Evolutionary conservation across 2,329 filamentous ascomycete species (phyloP).

Genomic region (Aspergillus intermedius): DNA sequence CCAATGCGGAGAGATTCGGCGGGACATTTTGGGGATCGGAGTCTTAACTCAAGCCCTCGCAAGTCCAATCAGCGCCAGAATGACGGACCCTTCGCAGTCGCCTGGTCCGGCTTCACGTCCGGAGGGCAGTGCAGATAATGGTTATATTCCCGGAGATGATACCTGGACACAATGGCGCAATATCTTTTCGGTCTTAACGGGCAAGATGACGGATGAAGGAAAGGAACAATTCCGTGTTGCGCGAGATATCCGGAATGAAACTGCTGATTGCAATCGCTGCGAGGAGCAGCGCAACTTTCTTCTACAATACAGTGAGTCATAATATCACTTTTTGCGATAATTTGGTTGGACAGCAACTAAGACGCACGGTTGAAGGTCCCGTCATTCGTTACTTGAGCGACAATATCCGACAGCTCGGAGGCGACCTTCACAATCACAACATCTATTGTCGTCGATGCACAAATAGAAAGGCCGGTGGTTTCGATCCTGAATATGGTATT

Average conservation of each 20-base stretch:
- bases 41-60: background rate
- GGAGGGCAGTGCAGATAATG: constrained; percentile 23
- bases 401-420: constrained; percentile 72
- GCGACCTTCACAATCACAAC: constrained; percentile 64
- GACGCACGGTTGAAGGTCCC: constrained; percentile 47
- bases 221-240: constrained; percentile 69
- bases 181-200: constrained; percentile 76
- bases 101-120: constrained; percentile 14
- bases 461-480: constrained; percentile 68
- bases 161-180: constrained; percentile 62
- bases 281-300: constrained; percentile 78
- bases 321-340: background rate
- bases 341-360: constrained; percentile 1
- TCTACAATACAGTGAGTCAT: constrained; percentile 59
- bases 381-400: constrained; percentile 80
- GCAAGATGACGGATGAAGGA: constrained; percentile 62
- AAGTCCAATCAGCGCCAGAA: constrained; percentile 9
- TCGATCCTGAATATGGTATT: constrained; percentile 80
- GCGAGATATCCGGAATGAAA: constrained; percentile 69
- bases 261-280: constrained; percentile 70
- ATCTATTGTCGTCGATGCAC: constrained; percentile 78
- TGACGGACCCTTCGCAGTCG: constrained; percentile 24
- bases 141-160: constrained; percentile 36
- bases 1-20: constrained; percentile 21
- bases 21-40: constrained; percentile 6